These are phyloP conservation scores for Xanthoconium separans DNA, from an alignment of 1,284 basidiomycete genomes.

Conservation along the genomic window DNA sequence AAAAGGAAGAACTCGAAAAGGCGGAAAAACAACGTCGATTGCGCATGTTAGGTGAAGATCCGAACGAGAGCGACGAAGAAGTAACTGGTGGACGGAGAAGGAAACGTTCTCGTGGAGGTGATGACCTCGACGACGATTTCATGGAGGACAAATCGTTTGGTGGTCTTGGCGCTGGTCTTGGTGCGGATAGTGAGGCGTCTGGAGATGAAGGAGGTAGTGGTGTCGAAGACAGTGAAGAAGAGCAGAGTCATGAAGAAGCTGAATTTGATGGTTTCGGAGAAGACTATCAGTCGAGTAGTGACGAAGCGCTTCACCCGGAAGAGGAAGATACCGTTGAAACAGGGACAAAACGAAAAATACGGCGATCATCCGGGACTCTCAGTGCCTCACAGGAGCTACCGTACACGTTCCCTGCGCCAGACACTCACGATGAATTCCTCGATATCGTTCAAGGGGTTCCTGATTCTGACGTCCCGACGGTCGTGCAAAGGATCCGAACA, in stretches of 20 bases:
- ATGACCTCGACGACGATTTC: constrained; percentile 95
- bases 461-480: constrained; percentile 74
- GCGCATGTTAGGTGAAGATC: constrained; percentile 86
- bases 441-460: constrained; percentile 72
- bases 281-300: constrained; percentile 35
- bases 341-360: constrained; percentile 28
- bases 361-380: constrained; percentile 33
- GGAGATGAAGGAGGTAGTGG: constrained; percentile 44
- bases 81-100: constrained; percentile 38
- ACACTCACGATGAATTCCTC: constrained; percentile 85
- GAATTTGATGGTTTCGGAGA: constrained; percentile 37
- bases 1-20: constrained; percentile 83
- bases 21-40: constrained; percentile 79
- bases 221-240: constrained; percentile 52
- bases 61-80: constrained; percentile 61
- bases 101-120: constrained; percentile 58
- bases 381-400: constrained; percentile 65
- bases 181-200: constrained; percentile 25
- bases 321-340: constrained; percentile 47
- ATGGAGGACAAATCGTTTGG: constrained; percentile 48
- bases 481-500: constrained; percentile 89
- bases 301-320: constrained; percentile 33
- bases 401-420: constrained; percentile 90
- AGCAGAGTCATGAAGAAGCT: constrained; percentile 37
- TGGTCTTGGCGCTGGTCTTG: constrained; percentile 54